Evolutionary conservation across 2,329 filamentous ascomycete species (phyloP).

Genomic region (Pestalotiopsis sp.): DNA sequence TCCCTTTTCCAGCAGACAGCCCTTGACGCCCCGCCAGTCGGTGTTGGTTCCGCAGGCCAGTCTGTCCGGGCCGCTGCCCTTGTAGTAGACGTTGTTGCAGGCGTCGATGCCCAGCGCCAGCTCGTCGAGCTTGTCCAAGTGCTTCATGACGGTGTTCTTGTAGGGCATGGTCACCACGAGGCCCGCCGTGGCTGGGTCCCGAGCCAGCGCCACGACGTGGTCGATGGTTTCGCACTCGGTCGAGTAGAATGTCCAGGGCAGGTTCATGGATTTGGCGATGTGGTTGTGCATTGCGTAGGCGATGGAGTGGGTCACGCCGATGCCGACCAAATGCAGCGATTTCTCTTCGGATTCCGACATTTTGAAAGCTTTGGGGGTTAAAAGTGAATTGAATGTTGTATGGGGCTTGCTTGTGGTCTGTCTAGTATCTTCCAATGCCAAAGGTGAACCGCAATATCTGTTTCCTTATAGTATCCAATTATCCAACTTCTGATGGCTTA

Average conservation of each 20-base stretch:
- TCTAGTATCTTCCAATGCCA: neutral
- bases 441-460: neutral
- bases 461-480: neutral
- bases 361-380: neutral
- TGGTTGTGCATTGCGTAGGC: slow-evolving; percentile 6
- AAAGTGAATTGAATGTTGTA: neutral
- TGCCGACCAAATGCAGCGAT: slow-evolving; percentile 1
- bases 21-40: slow-evolving; percentile 8
- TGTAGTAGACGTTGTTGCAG: slow-evolving; percentile 6
- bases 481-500: neutral
- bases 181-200: neutral
- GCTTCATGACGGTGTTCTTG: slow-evolving; percentile 7
- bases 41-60: slow-evolving; percentile 5
- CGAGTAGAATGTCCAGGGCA: slow-evolving; percentile 8
- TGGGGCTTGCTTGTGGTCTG: neutral
- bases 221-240: slow-evolving; percentile 6
- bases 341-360: neutral
- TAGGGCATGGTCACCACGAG: slow-evolving; percentile 10
- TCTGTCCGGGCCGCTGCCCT: neutral
- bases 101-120: neutral
- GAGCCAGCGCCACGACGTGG: neutral
- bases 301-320: slow-evolving; percentile 7
- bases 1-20: slow-evolving; percentile 3
- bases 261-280: neutral
- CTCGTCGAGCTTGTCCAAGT: slow-evolving; percentile 1